Evolutionary conservation across 345 rosid species (phyloP).

Genomic region (Carallia pectinifolia): DNA sequence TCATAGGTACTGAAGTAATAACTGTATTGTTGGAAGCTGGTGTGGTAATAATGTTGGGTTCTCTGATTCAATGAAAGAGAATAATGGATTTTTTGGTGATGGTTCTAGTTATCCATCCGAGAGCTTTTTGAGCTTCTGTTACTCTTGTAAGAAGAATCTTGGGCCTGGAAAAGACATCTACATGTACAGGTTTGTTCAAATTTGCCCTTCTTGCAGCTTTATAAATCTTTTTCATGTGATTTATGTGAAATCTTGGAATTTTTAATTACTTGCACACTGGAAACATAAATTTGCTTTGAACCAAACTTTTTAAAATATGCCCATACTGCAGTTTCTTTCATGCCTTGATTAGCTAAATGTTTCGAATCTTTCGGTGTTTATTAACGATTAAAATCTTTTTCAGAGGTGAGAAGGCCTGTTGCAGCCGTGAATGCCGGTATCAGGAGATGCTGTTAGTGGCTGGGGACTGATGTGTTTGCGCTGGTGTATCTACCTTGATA

Average conservation of each 20-base stretch:
- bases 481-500: too few relatives aligned
- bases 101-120: constrained; percentile 40
- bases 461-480: too few relatives aligned
- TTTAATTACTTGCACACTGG: not conserved
- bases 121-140: constrained; percentile 73
- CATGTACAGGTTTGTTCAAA: constrained; percentile 77
- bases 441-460: constrained; percentile 65
- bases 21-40: constrained; percentile 70
- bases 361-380: not conserved
- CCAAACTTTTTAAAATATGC: too few relatives aligned
- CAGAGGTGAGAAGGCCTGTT: constrained; percentile 91
- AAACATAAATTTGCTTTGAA: not conserved
- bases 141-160: constrained; percentile 73
- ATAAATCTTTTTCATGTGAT: constrained; percentile 2
- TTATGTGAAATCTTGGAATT: constrained; percentile 2
- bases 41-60: constrained; percentile 47
- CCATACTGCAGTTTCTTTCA: too few relatives aligned
- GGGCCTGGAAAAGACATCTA: constrained; percentile 78
- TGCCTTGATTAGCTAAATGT: too few relatives aligned
- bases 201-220: constrained; percentile 12
- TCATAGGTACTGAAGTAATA: constrained; percentile 6
- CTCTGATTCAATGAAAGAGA: constrained; percentile 33
- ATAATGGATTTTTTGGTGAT: constrained; percentile 22
- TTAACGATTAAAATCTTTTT: constrained; percentile 3
- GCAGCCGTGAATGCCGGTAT: constrained; percentile 82